Evolutionary conservation across 306 rosid genomes (phyloP).

Genomic region (Prunus davidiana): DNA sequence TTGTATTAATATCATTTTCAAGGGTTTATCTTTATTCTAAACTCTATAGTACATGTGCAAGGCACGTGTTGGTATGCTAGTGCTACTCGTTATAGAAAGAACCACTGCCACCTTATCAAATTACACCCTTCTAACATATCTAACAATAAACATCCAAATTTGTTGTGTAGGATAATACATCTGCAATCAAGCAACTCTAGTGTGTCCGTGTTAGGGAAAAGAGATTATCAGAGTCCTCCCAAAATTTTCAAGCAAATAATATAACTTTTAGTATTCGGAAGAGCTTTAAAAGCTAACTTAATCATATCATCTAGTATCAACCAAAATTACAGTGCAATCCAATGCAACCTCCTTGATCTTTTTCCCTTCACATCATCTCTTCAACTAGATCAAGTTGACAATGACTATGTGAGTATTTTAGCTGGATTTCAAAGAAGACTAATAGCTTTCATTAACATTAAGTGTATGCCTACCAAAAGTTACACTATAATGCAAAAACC

Average conservation of each 20-base stretch:
- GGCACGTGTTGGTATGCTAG: neutral
- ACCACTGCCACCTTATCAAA: neutral
- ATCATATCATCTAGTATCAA: neutral
- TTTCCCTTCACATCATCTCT: conserved; percentile 3
- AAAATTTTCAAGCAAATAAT: neutral
- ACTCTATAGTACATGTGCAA: neutral
- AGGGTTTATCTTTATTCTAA: neutral
- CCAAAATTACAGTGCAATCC: neutral
- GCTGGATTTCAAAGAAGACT: neutral
- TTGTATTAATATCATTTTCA: neutral
- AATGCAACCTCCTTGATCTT: neutral
- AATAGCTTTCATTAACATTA: neutral
- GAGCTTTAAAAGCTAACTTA: neutral
- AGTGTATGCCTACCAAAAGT: neutral
- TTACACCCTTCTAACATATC: neutral
- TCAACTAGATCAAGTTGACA: neutral
- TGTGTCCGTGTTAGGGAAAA: neutral
- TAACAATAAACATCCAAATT: neutral
- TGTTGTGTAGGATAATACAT: neutral
- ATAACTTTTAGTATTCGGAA: neutral
- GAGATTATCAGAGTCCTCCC: neutral
- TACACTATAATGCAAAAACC: neutral
- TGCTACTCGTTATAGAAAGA: neutral
- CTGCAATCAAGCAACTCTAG: neutral
- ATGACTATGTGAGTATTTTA: neutral